Evolutionary conservation across 2,329 filamentous ascomycete species (phyloP).

Genomic region (Fusarium humuli): DNA sequence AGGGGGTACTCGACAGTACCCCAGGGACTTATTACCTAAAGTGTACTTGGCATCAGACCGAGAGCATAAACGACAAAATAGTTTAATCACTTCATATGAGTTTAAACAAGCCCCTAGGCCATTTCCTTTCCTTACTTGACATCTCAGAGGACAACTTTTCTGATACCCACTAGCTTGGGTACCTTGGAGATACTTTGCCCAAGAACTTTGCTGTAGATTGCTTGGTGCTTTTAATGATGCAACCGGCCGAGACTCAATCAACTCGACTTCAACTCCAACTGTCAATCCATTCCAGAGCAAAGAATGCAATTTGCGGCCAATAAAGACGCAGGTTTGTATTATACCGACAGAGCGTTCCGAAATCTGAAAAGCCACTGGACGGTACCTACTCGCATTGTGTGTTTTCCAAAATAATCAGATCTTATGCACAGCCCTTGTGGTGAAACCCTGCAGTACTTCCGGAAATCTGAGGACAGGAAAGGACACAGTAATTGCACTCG

Average conservation of each 20-base stretch:
- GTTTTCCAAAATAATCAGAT: not conserved
- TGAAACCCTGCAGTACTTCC: not conserved
- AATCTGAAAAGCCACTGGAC: not conserved
- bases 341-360: not conserved
- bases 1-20: not conserved
- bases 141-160: not conserved
- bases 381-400: not conserved
- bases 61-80: not conserved
- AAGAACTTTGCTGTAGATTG: not conserved
- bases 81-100: not conserved
- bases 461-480: not conserved
- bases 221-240: constrained; percentile 27
- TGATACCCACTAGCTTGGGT: not conserved
- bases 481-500: not conserved
- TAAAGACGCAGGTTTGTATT: not conserved
- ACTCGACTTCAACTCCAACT: not conserved
- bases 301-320: not conserved
- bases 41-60: not conserved
- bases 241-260: constrained; percentile 35
- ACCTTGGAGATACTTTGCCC: constrained; percentile 11
- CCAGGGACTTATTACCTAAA: constrained; percentile 2
- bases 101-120: not conserved
- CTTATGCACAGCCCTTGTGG: not conserved
- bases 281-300: constrained; percentile 29
- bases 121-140: not conserved